A percentile compares a stretch with the other conserved stretches of the same genome.
phyloP scores from a whole-genome alignment of 2,329 filamentous ascomycete genomes.

The Neonectria neomacrospora region DNA sequence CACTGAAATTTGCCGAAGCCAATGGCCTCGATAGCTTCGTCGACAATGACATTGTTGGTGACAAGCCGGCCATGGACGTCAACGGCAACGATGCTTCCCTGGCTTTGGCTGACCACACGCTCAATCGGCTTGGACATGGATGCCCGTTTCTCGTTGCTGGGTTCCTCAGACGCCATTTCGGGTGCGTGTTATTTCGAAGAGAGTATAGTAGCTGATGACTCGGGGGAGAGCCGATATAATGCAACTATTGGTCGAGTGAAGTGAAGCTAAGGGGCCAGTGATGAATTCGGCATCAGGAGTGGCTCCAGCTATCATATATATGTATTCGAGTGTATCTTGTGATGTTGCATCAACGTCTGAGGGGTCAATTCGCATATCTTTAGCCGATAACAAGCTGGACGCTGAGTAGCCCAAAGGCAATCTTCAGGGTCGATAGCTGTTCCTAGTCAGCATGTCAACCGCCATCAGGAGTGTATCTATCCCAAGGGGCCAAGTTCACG shows the following conservation, averaged over 20 bases:
- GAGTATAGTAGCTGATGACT: background rate
- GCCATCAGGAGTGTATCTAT: background rate
- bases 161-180: background rate
- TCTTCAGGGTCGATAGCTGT: background rate
- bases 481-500: background rate
- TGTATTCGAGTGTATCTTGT: background rate
- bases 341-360: background rate
- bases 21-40: slow-evolving; percentile 32
- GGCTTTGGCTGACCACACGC: slow-evolving; percentile 11
- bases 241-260: background rate
- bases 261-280: background rate
- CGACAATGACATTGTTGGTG: slow-evolving; percentile 26
- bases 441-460: background rate
- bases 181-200: background rate
- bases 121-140: slow-evolving; percentile 7
- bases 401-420: background rate
- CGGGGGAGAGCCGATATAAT: background rate
- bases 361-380: background rate
- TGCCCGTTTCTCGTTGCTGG: background rate
- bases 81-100: slow-evolving; percentile 20
- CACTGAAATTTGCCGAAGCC: slow-evolving; percentile 37
- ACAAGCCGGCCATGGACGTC: background rate
- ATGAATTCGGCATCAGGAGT: background rate
- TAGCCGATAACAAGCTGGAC: background rate
- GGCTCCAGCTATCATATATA: background rate